Evolutionary conservation across 2,329 filamentous ascomycete genomes (phyloP).

Genomic region (Magnaporthiopsis rhizophila): DNA sequence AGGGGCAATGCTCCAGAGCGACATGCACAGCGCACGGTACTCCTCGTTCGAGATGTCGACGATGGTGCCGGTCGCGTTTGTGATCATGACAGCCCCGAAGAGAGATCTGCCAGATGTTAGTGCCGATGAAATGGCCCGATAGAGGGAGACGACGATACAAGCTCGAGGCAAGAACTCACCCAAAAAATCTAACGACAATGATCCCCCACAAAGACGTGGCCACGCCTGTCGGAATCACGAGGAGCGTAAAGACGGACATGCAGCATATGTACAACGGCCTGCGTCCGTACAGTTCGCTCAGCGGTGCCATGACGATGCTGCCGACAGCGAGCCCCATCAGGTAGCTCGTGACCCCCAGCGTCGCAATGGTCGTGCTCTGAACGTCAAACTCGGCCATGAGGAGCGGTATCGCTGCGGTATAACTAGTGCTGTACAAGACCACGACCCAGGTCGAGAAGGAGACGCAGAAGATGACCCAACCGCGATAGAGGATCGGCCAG

Average conservation of each 20-base stretch:
- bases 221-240: slow-evolving; percentile 63
- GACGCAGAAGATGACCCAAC: slow-evolving; percentile 31
- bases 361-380: slow-evolving; percentile 43
- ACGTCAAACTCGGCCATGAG: slow-evolving; percentile 58
- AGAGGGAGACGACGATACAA: slow-evolving; percentile 13
- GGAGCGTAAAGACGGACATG: slow-evolving; percentile 51
- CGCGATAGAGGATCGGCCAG: slow-evolving; percentile 49
- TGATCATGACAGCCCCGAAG: slow-evolving; percentile 63
- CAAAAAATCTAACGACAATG: slow-evolving; percentile 62
- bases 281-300: slow-evolving; percentile 60
- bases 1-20: slow-evolving; percentile 74
- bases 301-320: slow-evolving; percentile 63
- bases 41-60: slow-evolving; percentile 78
- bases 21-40: slow-evolving; percentile 73
- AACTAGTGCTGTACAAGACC: slow-evolving; percentile 66
- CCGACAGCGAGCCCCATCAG: slow-evolving; percentile 47
- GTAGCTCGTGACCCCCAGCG: slow-evolving; percentile 48
- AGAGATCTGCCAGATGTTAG: slow-evolving; percentile 14
- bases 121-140: neutral
- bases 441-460: slow-evolving; percentile 34
- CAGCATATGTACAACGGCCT: slow-evolving; percentile 57
- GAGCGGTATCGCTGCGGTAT: slow-evolving; percentile 60
- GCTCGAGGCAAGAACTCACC: slow-evolving; percentile 26
- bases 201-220: slow-evolving; percentile 56
- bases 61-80: slow-evolving; percentile 74